A percentile compares a stretch with the other conserved stretches of the same genome.
phyloP scores from a whole-genome alignment of 257 asterid species.

The Nemophila menziesii region DNA sequence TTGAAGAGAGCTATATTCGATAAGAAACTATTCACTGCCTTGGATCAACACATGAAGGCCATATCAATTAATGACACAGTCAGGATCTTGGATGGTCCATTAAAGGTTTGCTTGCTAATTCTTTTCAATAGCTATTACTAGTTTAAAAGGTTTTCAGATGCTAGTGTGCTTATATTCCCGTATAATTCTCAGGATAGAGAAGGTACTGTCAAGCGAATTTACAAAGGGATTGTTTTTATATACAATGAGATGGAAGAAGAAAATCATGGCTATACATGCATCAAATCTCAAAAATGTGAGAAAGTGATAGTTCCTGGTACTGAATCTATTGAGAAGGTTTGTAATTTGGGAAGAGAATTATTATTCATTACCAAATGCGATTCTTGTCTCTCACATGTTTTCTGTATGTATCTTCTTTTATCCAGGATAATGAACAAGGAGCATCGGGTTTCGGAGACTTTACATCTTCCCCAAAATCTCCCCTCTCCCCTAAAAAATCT shows the following conservation, averaged over 20 bases:
- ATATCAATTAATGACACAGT: slow-evolving; percentile 64
- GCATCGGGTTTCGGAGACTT: slow-evolving; percentile 48
- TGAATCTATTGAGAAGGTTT: slow-evolving; percentile 47
- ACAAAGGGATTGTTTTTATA: slow-evolving; percentile 60
- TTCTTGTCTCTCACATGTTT: slow-evolving; percentile 3
- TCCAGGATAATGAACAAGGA: slow-evolving; percentile 51
- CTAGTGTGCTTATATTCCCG: slow-evolving; percentile 4
- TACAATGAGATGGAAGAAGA: slow-evolving; percentile 56
- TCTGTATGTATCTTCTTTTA: slow-evolving; percentile 10
- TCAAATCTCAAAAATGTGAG: slow-evolving; percentile 62
- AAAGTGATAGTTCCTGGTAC: slow-evolving; percentile 42
- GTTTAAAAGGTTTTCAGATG: not conserved
- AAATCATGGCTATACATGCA: slow-evolving; percentile 57
- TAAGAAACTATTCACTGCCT: slow-evolving; percentile 64
- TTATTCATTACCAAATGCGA: not conserved
- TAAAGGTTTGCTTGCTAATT: slow-evolving; percentile 44
- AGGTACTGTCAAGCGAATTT: slow-evolving; percentile 73
- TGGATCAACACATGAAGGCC: slow-evolving; percentile 50
- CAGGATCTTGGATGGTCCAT: slow-evolving; percentile 66
- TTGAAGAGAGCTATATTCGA: slow-evolving; percentile 76
- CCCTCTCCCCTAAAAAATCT: slow-evolving; percentile 54
- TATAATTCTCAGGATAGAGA: slow-evolving; percentile 54
- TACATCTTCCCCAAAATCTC: slow-evolving; percentile 67
- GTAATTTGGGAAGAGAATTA: slow-evolving; percentile 9
- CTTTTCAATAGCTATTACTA: slow-evolving; percentile 3